Evolutionary conservation across 2,329 filamentous ascomycete species (phyloP).

Genomic region (Apiospora hydei): DNA sequence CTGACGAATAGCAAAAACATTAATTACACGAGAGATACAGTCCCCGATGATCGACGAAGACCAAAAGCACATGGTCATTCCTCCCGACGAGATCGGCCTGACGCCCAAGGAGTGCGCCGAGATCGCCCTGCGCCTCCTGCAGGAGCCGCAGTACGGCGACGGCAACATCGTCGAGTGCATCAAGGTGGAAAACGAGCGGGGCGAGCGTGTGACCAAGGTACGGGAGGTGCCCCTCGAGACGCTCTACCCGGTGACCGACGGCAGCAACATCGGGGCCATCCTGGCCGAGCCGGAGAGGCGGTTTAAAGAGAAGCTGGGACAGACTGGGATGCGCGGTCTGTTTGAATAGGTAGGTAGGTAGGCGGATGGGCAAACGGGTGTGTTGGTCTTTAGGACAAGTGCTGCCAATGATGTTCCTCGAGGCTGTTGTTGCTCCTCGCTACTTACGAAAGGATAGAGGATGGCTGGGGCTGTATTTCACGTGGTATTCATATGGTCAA

Average conservation of each 20-base stretch:
- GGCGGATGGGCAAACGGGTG: too few relatives aligned
- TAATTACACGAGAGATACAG: not conserved
- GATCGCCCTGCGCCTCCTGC: constrained; percentile 40
- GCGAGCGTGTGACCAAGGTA: not conserved
- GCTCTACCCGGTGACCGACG: not conserved
- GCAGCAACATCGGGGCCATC: not conserved
- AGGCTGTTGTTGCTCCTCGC: too few relatives aligned
- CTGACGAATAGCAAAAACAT: not conserved
- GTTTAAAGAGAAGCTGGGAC: not conserved
- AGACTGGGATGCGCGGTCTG: not conserved
- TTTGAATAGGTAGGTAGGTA: not conserved
- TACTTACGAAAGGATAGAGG: too few relatives aligned
- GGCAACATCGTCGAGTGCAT: constrained; percentile 27
- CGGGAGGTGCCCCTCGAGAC: not conserved
- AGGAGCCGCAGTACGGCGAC: constrained; percentile 27
- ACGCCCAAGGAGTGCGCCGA: constrained; percentile 42
- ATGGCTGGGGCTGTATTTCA: too few relatives aligned
- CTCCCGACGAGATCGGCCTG: constrained; percentile 37
- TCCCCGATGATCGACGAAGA: not conserved
- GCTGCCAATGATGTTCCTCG: not conserved
- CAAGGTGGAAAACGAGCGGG: not conserved
- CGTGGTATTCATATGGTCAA: too few relatives aligned
- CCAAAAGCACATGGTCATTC: constrained; percentile 38
- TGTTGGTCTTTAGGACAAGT: too few relatives aligned
- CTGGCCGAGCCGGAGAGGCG: not conserved